Percentiles rank a stretch among this genome's conserved stretches.
Evolutionary conservation across 176 grass and related monocot species (phyloP).

Genomic region (Carex kokanica): DNA sequence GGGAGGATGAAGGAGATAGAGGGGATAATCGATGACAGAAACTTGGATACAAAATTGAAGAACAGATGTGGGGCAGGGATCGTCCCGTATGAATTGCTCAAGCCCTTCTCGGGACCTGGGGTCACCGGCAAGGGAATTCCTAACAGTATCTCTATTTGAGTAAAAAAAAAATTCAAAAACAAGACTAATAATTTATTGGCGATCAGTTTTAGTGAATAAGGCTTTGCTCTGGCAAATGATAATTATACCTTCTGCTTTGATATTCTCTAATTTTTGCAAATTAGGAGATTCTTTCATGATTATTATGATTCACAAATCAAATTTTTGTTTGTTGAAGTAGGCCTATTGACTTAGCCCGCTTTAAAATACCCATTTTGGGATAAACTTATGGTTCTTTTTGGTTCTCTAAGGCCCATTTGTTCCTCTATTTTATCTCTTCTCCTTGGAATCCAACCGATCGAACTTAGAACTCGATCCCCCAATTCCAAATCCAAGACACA

Average conservation of each 20-base stretch:
- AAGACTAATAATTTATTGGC: neutral
- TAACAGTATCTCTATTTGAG: slow-evolving; percentile 69
- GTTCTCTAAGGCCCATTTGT: too few species aligned
- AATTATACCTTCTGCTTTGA: neutral
- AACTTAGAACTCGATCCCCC: neutral
- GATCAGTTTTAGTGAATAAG: neutral
- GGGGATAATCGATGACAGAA: slow-evolving; percentile 37
- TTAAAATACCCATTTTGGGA: too few species aligned
- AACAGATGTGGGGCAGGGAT: slow-evolving; percentile 54
- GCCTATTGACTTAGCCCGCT: neutral
- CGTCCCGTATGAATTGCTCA: slow-evolving; percentile 50
- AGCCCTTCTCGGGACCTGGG: slow-evolving; percentile 30
- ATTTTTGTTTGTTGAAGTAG: too few species aligned
- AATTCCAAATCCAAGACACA: neutral
- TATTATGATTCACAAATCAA: neutral
- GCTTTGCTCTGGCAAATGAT: neutral
- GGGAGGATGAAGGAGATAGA: slow-evolving; percentile 40
- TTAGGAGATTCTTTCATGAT: neutral
- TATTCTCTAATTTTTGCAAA: neutral
- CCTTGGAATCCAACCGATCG: neutral
- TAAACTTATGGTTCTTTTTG: too few species aligned
- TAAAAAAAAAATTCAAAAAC: neutral
- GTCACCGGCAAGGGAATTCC: slow-evolving; percentile 59
- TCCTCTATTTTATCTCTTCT: neutral
- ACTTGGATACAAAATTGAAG: slow-evolving; percentile 3